Evolutionary conservation across 2,329 filamentous ascomycete genomes (phyloP).

Genomic region (Capronia americana): DNA sequence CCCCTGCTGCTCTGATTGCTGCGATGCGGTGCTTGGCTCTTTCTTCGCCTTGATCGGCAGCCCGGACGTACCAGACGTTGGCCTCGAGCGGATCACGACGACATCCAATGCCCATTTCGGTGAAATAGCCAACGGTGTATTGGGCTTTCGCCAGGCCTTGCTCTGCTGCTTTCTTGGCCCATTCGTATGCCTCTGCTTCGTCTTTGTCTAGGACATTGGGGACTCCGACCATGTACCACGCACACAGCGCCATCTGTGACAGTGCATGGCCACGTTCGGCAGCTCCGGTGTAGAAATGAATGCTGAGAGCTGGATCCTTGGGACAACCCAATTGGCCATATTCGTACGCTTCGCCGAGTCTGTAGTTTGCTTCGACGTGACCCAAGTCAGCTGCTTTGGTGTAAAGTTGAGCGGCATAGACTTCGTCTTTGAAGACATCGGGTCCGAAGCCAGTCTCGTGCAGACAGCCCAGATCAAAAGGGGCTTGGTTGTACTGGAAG

Average conservation of each 20-base stretch:
- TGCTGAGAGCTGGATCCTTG: constrained; percentile 86
- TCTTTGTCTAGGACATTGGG: constrained; percentile 92
- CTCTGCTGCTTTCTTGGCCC: constrained; percentile 86
- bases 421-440: constrained; percentile 88
- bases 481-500: constrained; percentile 86
- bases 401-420: constrained; percentile 90
- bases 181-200: constrained; percentile 94
- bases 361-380: constrained; percentile 82
- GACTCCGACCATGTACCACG: constrained; percentile 97
- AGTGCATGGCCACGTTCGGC: constrained; percentile 81
- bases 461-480: constrained; percentile 85
- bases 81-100: constrained; percentile 92
- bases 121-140: constrained; percentile 96
- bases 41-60: constrained; percentile 89
- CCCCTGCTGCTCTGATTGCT: constrained; percentile 83
- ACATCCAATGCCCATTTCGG: constrained; percentile 97
- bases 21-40: constrained; percentile 84
- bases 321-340: constrained; percentile 88
- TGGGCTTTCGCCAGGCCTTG: constrained; percentile 80
- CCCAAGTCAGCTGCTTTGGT: constrained; percentile 93
- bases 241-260: constrained; percentile 98
- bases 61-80: constrained; percentile 98
- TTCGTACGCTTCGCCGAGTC: constrained; percentile 96
- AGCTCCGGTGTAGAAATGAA: constrained; percentile 96
- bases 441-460: constrained; percentile 95